phyloP scores from a whole-genome alignment of 495 filamentous ascomycete genomes.

The Thermochaetoides thermophila region DNA sequence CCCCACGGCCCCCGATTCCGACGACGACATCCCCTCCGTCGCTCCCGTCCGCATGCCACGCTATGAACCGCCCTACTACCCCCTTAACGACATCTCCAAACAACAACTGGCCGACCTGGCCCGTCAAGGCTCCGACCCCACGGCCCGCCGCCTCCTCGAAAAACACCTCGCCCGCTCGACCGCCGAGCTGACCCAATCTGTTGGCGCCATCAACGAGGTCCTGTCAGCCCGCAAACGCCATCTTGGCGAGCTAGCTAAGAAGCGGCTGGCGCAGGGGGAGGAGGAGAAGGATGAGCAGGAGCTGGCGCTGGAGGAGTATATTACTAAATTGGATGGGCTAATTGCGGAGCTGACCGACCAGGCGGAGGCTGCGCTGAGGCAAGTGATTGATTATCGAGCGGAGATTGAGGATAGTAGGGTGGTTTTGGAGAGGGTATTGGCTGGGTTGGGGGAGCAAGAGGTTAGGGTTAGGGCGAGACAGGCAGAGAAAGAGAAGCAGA shows the following conservation, averaged over 20 bases:
- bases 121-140: slow-evolving; percentile 13
- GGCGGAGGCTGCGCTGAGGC: slow-evolving; percentile 28
- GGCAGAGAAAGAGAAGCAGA: no score
- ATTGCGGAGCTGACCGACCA: slow-evolving; percentile 23
- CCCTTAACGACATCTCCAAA: slow-evolving; percentile 25
- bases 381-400: slow-evolving; percentile 30
- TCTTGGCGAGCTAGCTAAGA: slow-evolving; percentile 20
- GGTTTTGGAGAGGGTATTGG: slow-evolving; percentile 26
- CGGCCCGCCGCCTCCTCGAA: slow-evolving; percentile 16
- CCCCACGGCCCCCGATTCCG: not conserved
- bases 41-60: slow-evolving; percentile 30
- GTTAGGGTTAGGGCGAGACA: slow-evolving; percentile 17
- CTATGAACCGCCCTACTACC: slow-evolving; percentile 42
- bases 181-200: slow-evolving; percentile 19
- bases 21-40: not conserved
- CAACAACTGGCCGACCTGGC: slow-evolving; percentile 19
- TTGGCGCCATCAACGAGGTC: slow-evolving; percentile 39
- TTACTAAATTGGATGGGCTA: slow-evolving; percentile 21
- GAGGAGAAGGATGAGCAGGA: slow-evolving; percentile 26
- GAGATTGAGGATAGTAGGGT: slow-evolving; percentile 30
- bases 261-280: slow-evolving; percentile 19
- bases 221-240: slow-evolving; percentile 35
- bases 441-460: slow-evolving; percentile 34
- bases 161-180: slow-evolving; percentile 24
- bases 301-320: slow-evolving; percentile 23